Conservation (phyloP, 1,284 basidiomycete genomes). For the Phylloboletellus chloephorus region DNA sequence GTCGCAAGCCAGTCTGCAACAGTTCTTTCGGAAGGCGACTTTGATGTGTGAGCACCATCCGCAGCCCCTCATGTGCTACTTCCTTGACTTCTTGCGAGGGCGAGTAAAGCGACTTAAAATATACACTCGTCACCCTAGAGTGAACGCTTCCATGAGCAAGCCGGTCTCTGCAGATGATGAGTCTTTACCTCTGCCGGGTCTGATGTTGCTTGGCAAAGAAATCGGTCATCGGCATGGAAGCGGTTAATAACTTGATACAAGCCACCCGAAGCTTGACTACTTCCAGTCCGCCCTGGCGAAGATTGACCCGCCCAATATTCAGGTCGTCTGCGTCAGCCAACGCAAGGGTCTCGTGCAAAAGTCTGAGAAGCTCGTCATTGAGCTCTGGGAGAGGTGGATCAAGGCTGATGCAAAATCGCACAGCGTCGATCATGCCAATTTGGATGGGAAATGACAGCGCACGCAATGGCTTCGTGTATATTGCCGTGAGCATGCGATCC, state of each 20-base stretch:
- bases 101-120: slow-evolving; percentile 99
- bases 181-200: slow-evolving; percentile 74
- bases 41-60: slow-evolving; percentile 86
- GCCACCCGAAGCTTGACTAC: slow-evolving; percentile 92
- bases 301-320: slow-evolving; percentile 68
- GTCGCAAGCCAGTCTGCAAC: slow-evolving; percentile 90
- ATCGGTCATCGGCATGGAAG: slow-evolving; percentile 92
- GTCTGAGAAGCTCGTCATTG: slow-evolving; percentile 88
- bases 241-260: slow-evolving; percentile 89
- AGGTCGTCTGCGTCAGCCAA: slow-evolving; percentile 94
- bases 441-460: slow-evolving; percentile 95
- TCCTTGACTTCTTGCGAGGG: slow-evolving; percentile 91
- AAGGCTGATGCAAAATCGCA: slow-evolving; percentile 86
- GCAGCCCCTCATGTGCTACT: slow-evolving; percentile 91
- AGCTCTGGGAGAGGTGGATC: slow-evolving; percentile 85
- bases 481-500: slow-evolving; percentile 82
- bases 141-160: slow-evolving; percentile 12
- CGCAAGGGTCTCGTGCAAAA: slow-evolving; percentile 92
- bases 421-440: slow-evolving; percentile 97
- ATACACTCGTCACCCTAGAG: slow-evolving; percentile 83
- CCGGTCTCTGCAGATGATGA: background rate
- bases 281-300: slow-evolving; percentile 79
- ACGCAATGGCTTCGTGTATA: slow-evolving; percentile 95
- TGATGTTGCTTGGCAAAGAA: slow-evolving; percentile 81
- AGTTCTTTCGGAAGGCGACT: slow-evolving; percentile 94